phyloP scores from a whole-genome alignment of 164 flowering plant genomes.

The Kalanchoe fedtschenkoi region DNA sequence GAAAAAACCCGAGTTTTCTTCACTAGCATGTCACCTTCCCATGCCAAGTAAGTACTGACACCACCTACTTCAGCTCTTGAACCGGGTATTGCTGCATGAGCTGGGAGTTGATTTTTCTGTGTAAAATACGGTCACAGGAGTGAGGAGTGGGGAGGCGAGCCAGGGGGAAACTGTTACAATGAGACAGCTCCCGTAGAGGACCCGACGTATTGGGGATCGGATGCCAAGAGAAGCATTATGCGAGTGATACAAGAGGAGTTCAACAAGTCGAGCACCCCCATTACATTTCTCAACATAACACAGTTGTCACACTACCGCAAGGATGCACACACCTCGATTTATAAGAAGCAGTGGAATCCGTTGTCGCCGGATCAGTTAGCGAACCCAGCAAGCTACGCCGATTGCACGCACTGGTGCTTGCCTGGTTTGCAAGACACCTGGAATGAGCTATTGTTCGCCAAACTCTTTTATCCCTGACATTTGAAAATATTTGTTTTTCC shows the following conservation, averaged over 20 bases:
- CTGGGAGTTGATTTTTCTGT: background rate
- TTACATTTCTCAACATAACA: conserved; percentile 76
- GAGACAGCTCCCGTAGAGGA: conserved; percentile 57
- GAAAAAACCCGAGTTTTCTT: conserved; percentile 56
- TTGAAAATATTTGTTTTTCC: too few species aligned
- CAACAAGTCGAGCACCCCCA: conserved; percentile 38
- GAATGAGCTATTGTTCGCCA: conserved; percentile 80
- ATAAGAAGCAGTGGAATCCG: conserved; percentile 89
- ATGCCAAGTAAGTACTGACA: conserved; percentile 30
- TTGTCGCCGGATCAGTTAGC: conserved; percentile 63
- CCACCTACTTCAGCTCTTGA: background rate
- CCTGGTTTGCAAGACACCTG: conserved; percentile 94
- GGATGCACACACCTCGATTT: conserved; percentile 83
- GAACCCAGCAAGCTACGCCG: conserved; percentile 72
- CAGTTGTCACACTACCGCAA: conserved; percentile 74
- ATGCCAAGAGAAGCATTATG: conserved; percentile 53
- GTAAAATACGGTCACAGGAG: conserved; percentile 32
- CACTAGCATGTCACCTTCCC: conserved; percentile 69
- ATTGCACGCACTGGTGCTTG: conserved; percentile 90
- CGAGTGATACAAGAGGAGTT: conserved; percentile 62
- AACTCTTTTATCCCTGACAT: conserved; percentile 60
- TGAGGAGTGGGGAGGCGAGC: conserved; percentile 66
- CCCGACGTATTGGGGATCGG: conserved; percentile 65
- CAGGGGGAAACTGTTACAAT: conserved; percentile 61
- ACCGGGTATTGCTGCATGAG: too few species aligned